Evolutionary conservation across 495 filamentous ascomycete genomes (phyloP).

Genomic region (Lentithecium fluviatile): DNA sequence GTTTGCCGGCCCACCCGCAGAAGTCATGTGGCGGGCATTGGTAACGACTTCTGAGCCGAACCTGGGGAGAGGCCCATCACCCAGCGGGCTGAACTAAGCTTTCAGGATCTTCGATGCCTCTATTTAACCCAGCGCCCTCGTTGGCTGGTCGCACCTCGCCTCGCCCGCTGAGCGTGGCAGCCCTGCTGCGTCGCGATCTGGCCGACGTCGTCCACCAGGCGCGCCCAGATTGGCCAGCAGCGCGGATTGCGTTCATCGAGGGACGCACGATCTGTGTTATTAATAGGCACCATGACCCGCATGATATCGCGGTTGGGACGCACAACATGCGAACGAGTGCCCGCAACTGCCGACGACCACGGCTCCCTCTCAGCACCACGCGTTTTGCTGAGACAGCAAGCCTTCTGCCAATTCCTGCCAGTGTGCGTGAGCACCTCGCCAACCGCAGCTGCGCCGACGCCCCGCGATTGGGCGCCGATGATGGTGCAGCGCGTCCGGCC

Average conservation of each 20-base stretch:
- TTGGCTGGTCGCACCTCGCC: slow-evolving; percentile 15
- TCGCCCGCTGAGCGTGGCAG: not conserved
- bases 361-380: too few relatives aligned
- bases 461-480: too few relatives aligned
- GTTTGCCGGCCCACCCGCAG: slow-evolving; percentile 18
- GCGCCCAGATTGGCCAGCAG: not conserved
- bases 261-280: slow-evolving; percentile 25
- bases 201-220: not conserved
- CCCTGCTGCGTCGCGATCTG: slow-evolving; percentile 9
- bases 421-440: not conserved
- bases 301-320: not conserved
- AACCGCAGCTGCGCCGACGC: not conserved
- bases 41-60: not conserved
- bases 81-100: slow-evolving; percentile 28
- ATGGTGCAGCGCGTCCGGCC: not conserved
- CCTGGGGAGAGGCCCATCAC: not conserved
- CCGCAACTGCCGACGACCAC: too few relatives aligned
- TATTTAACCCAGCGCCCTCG: slow-evolving; percentile 19
- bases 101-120: slow-evolving; percentile 31
- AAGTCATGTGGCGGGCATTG: slow-evolving; percentile 13
- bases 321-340: not conserved
- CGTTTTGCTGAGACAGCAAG: not conserved
- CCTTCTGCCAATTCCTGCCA: not conserved
- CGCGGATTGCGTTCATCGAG: not conserved
- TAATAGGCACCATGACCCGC: slow-evolving; percentile 8